Base-by-base conservation (phyloP, 371 early-diverging fungal genomes). In the Actinomortierella wolfii region DNA sequence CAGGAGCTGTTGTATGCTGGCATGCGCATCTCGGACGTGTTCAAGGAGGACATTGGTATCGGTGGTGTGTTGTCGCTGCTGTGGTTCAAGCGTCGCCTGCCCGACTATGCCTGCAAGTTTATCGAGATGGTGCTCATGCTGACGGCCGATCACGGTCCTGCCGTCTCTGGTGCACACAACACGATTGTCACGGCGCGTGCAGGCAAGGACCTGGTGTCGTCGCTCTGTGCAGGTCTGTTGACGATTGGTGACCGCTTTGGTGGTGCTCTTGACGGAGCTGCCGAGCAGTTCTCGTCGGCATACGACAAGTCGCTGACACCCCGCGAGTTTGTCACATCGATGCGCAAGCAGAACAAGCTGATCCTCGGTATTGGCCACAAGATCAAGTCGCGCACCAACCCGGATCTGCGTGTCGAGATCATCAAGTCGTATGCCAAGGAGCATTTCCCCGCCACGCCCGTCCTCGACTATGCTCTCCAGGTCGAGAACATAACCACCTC, bases 101-200 rank as follows among this genome's bases (percentile, higher is more conserved):
- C 97, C 18, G 80, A 81, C 59, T 97, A 94, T 78, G 97, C 96
- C 14, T 86, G 90, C 82, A 88, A 91, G 82, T 97, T 97, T 76
- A 94, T 97, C 61, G 97, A 97, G 78, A 97, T 97, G 97, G 94
- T 96, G 23, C 84, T 97, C 53, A 97, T 97, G 96, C 82, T 97
- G 67, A 97, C 97, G 21, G 97, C 97, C 23, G 97, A 97, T 84
- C 97, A 97, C 81, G 97, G 97, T 26, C 97, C 97, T 1, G 93
- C 93, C 45, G 93, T 92, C 8, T 90, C 89, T 53, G 93, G 89
- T 53, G 96, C 97, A 9, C 95, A 94, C 86, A 97, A 95, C 89
- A 95, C 97, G 34, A 97, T 97, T 69, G 95, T 97, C 49, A 96
- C 97, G n/a, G 94, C 97, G n/a, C 93, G 97, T 79, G 97, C 97